Percentiles rank a stretch among this genome's conserved stretches.
These are phyloP conservation scores for Ulvella scutata DNA, from an alignment of 139 green algal genomes.

Conservation along the genomic window DNA sequence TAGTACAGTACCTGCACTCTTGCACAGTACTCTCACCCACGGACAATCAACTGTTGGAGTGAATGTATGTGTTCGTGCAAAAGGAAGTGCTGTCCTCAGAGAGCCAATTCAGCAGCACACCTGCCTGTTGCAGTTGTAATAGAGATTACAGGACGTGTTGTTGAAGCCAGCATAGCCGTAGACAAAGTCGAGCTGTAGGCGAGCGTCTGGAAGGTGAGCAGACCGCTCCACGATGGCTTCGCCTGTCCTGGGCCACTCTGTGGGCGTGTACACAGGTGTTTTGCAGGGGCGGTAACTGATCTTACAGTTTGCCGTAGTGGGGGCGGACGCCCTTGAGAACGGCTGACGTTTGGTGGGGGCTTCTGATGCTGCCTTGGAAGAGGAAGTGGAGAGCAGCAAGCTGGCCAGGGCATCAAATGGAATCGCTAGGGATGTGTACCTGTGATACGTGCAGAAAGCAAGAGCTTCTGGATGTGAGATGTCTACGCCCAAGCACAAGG, in stretches of 20 bases:
- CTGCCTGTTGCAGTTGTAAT: constrained; percentile 28
- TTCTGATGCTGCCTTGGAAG: background rate
- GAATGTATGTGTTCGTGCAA: background rate
- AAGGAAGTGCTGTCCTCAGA: background rate
- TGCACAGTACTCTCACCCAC: background rate
- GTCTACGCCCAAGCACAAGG: constrained; percentile 10
- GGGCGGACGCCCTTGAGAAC: background rate
- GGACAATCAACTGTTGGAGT: background rate
- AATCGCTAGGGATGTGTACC: constrained; percentile 24
- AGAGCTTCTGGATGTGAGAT: constrained; percentile 14
- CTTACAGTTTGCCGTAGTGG: constrained; percentile 24
- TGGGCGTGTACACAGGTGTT: constrained; percentile 48
- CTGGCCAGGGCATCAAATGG: constrained; percentile 31
- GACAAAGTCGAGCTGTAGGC: constrained; percentile 46
- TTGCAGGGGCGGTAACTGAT: constrained; percentile 47
- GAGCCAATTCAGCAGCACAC: background rate
- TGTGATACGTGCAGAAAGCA: constrained; percentile 23
- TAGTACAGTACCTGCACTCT: constrained; percentile 26
- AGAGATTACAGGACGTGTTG: constrained; percentile 35
- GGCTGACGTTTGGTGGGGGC: background rate
- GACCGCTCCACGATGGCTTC: constrained; percentile 33
- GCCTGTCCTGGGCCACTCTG: constrained; percentile 23
- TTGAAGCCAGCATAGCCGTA: constrained; percentile 43
- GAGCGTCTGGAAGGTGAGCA: constrained; percentile 37
- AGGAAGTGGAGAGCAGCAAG: constrained; percentile 16